phyloP scores from a whole-genome alignment of 331 rosid species.

The Erythrophleum ivorense region DNA sequence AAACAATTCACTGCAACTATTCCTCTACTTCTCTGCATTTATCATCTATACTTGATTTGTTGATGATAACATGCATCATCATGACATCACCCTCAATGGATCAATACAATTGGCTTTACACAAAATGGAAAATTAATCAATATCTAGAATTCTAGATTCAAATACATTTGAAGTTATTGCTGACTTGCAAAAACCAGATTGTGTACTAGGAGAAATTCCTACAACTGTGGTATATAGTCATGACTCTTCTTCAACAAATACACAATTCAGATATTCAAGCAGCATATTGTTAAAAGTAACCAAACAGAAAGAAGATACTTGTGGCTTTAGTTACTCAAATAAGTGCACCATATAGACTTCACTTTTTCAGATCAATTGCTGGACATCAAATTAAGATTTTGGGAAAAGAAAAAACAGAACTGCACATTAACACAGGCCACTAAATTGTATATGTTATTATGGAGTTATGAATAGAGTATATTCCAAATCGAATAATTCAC shows the following conservation, averaged over 20 bases:
- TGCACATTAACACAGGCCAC: constrained; percentile 3
- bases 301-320: not conserved
- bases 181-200: constrained; percentile 7
- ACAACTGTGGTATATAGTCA: not conserved
- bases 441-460: not conserved
- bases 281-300: not conserved
- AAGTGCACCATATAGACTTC: not conserved
- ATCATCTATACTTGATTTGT: constrained; percentile 1
- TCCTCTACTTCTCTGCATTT: not conserved
- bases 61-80: no score
- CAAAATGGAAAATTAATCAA: constrained; percentile 10
- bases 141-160: constrained; percentile 1
- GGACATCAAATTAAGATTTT: not conserved
- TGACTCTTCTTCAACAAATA: constrained; percentile 3
- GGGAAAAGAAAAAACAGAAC: not conserved
- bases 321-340: not conserved
- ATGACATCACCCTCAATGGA: not conserved
- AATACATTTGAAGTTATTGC: not conserved
- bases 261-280: constrained; percentile 18
- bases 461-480: not conserved
- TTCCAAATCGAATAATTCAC: not conserved
- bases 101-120: constrained; percentile 15
- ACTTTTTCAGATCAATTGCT: not conserved
- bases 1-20: not conserved
- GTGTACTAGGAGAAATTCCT: not conserved